phyloP scores from a whole-genome alignment of 345 rosid genomes.

The Dovyalis caffra region DNA sequence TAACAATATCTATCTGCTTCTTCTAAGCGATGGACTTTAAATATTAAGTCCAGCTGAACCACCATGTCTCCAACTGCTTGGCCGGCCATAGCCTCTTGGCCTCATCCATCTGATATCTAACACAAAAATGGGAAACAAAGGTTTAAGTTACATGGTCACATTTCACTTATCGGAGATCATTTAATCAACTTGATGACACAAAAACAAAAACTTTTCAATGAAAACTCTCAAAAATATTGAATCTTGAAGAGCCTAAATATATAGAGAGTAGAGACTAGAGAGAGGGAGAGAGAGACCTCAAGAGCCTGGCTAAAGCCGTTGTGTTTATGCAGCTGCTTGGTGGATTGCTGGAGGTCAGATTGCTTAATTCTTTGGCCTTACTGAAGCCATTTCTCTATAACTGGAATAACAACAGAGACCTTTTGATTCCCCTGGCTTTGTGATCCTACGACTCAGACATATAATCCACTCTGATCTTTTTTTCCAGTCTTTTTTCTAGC shows the following conservation, averaged over 20 bases:
- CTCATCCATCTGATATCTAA: background rate
- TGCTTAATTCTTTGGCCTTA: background rate
- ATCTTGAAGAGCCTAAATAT: background rate
- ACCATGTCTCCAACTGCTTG: background rate
- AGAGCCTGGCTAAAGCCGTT: conserved; percentile 1
- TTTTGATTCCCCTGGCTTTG: background rate
- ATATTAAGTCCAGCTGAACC: conserved; percentile 1
- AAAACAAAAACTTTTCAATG: background rate
- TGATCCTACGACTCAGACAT: background rate
- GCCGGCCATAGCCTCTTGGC: background rate
- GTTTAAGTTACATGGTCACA: background rate
- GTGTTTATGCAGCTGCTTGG: background rate
- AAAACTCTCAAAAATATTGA: background rate
- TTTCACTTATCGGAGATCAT: background rate
- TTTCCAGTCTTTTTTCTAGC: too few relatives aligned
- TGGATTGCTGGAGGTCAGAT: background rate
- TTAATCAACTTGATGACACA: background rate
- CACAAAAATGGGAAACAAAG: background rate
- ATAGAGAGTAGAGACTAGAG: background rate
- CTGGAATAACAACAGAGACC: background rate
- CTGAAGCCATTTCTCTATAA: background rate
- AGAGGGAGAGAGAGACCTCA: background rate
- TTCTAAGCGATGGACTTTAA: conserved; percentile 6
- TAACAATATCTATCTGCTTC: conserved; percentile 3
- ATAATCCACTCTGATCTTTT: too few relatives aligned